Base-by-base conservation (phyloP, 2,329 filamentous ascomycete genomes). In the Colletotrichum sp. region DNA sequence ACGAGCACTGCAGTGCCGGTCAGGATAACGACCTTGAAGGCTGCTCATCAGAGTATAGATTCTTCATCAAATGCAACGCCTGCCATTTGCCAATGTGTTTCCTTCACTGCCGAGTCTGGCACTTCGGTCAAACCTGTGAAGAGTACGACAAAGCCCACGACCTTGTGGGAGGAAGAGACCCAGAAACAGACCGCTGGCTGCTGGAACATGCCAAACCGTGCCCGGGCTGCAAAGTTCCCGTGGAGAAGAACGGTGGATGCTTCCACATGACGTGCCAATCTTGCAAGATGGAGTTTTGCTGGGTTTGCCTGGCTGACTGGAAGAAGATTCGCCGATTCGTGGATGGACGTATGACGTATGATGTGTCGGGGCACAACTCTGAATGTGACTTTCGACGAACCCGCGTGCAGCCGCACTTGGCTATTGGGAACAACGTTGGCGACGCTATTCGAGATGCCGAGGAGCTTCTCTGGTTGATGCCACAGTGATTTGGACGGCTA, bases 191-290 rank as follows among this genome's bases (percentile, higher is more conserved):
- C 43, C 34, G 56, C 1, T 81, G 80, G 79, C 60, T 81, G 18
- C 65, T 56, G n/a, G 66, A 70, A 10, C 76, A 81, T 52, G 77
- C 80, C 8, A 82, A 82, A 66, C 48, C 58, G 4, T 83, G 81
- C 52, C 79, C 79, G 2, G 76, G 78, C 4, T 83, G 80, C 74
- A 73, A 76, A 1, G 70, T 77, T 1, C 60, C 73, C n/a, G 69
- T 81, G n/a, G 72, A 78, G 66, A 82, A 81, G 61, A 67, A 75
- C n/a, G 83, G 81, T 1, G 84, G 84, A 0, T 86, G 84, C 74
- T 85, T 84, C 74, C 85, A 86, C 76, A 86, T 86, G 85, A 85
- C 82, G 1, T 86, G 84, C 77, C 75, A 80, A 13, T 80, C 81
- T 60, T 86, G 85, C 78, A 79, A 80, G 25, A 81, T 83, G 66